Evolutionary conservation across 1,284 basidiomycete species (phyloP).

Genomic region (Microbotryum scabiosae): DNA sequence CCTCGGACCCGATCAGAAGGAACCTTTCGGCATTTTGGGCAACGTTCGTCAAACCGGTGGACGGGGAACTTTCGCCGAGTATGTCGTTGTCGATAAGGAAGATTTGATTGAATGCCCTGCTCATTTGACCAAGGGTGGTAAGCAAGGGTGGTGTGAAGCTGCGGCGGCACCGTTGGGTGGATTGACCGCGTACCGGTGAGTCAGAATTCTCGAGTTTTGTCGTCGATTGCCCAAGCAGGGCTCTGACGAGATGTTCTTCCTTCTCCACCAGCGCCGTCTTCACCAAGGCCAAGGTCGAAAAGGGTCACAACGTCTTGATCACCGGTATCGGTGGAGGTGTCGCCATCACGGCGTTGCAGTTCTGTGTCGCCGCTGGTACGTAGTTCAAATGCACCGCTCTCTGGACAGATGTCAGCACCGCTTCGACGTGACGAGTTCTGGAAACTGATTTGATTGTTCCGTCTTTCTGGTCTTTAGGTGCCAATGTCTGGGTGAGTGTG

Average conservation of each 20-base stretch:
- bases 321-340: slow-evolving; percentile 65
- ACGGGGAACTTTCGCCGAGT: slow-evolving; percentile 64
- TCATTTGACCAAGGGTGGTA: slow-evolving; percentile 54
- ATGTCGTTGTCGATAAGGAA: slow-evolving; percentile 61
- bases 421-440: background rate
- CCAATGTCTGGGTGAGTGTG: slow-evolving; percentile 58
- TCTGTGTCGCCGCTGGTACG: slow-evolving; percentile 55
- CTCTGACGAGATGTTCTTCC: background rate
- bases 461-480: slow-evolving; percentile 44
- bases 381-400: background rate
- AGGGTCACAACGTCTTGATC: slow-evolving; percentile 66
- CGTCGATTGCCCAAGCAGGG: background rate
- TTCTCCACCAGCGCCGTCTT: slow-evolving; percentile 53
- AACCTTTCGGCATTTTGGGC: slow-evolving; percentile 32
- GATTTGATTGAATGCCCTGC: slow-evolving; percentile 59
- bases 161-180: slow-evolving; percentile 69
- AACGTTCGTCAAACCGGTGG: slow-evolving; percentile 24
- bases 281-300: slow-evolving; percentile 56
- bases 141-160: slow-evolving; percentile 41
- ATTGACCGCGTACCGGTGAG: slow-evolving; percentile 72
- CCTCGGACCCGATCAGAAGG: slow-evolving; percentile 26
- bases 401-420: background rate
- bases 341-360: slow-evolving; percentile 64
- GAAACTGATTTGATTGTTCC: background rate
- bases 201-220: background rate